Conservation (phyloP, 352 stramenopile species). For the Pythium monospermum region DNA sequence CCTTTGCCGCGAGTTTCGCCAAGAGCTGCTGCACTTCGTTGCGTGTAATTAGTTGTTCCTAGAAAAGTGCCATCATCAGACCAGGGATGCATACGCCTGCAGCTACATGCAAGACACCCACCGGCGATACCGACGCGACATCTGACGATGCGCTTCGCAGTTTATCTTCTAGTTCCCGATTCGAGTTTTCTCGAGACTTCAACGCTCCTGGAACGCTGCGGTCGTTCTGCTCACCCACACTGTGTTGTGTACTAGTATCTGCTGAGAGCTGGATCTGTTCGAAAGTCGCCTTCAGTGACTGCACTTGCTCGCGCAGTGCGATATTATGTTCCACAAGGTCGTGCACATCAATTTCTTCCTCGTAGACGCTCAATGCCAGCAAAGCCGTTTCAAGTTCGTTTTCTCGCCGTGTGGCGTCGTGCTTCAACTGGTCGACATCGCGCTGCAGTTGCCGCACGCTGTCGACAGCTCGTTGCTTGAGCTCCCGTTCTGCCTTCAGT, state of each 20-base stretch:
- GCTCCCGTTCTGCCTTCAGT: slow-evolving; percentile 11
- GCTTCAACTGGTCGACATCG: slow-evolving; percentile 27
- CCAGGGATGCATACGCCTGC: no score
- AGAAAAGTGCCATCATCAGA: no score
- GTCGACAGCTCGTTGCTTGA: slow-evolving; percentile 6
- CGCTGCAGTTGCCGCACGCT: slow-evolving; percentile 21
- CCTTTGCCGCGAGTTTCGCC: slow-evolving; percentile 29
- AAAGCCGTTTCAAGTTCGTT: slow-evolving; percentile 25
- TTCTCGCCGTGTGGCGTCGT: slow-evolving; percentile 24
- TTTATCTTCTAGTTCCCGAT: background rate
- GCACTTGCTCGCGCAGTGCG: slow-evolving; percentile 40
- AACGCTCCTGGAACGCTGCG: background rate
- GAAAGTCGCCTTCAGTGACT: slow-evolving; percentile 37
- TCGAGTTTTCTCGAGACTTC: background rate
- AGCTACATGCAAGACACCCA: background rate
- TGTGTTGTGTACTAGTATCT: no score
- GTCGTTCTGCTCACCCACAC: no score
- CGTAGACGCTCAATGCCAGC: slow-evolving; percentile 21
- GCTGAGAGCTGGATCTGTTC: slow-evolving; percentile 9
- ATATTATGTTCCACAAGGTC: slow-evolving; percentile 43
- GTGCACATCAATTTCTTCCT: slow-evolving; percentile 27
- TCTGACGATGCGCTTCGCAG: background rate
- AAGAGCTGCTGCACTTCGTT: slow-evolving; percentile 23
- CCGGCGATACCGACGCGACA: background rate
- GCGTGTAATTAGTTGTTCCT: slow-evolving; percentile 15